phyloP scores from a whole-genome alignment of 345 rosid species.

The Gynandropsis gynandra region DNA sequence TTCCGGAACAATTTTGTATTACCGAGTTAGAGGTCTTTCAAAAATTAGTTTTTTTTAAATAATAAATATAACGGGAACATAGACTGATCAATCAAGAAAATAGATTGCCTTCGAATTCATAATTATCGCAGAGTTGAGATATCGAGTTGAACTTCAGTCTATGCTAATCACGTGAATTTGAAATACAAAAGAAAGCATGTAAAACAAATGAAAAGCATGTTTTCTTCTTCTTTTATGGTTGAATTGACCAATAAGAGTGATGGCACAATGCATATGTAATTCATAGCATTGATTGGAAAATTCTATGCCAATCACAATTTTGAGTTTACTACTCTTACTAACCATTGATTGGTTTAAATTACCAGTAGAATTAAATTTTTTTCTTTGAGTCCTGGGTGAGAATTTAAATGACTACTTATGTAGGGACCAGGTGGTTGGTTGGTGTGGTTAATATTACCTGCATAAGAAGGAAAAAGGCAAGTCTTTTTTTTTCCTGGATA shows the following conservation, averaged over 20 bases:
- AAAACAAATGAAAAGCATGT: not conserved
- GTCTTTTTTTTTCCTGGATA: not conserved
- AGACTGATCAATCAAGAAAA: too few species aligned
- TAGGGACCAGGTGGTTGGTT: conserved; percentile 30
- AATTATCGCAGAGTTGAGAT: too few species aligned
- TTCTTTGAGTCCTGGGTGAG: conserved; percentile 4
- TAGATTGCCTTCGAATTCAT: too few species aligned
- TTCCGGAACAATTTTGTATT: too few species aligned
- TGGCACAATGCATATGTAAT: conserved; percentile 13
- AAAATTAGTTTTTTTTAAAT: not conserved
- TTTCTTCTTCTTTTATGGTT: conserved; percentile 14
- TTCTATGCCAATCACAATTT: not conserved
- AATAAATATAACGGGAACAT: not conserved
- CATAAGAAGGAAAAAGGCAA: conserved; percentile 9
- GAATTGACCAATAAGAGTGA: conserved; percentile 7
- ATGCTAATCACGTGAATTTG: too few species aligned
- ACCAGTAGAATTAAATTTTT: not conserved
- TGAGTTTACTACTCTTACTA: not conserved
- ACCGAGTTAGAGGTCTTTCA: too few species aligned
- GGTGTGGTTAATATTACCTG: conserved; percentile 20
- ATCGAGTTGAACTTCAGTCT: too few species aligned
- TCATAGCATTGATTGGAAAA: conserved; percentile 2
- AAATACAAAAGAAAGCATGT: too few species aligned
- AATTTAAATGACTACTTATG: conserved; percentile 10
- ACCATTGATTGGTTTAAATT: not conserved